Percentiles rank a stretch among this genome's conserved stretches.
Evolutionary conservation across 1,139 yeast genomes (phyloP).

Genomic region (Saccharomycopsis hybrid): DNA sequence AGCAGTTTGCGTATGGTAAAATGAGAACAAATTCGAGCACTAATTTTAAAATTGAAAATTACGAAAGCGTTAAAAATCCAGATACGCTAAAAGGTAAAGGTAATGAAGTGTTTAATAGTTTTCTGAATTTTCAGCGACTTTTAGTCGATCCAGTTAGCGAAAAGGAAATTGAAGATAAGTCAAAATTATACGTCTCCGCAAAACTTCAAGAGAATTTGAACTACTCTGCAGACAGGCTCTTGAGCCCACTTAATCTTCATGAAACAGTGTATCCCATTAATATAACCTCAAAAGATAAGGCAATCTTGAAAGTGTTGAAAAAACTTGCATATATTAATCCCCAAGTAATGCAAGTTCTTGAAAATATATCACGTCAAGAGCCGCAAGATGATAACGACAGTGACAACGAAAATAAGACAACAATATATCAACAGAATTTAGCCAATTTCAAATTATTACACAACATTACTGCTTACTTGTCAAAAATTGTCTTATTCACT

Average conservation of each 20-base stretch:
- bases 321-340: slow-evolving; percentile 16
- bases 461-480: slow-evolving; percentile 10
- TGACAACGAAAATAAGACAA: background rate
- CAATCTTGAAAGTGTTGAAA: slow-evolving; percentile 4
- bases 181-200: background rate
- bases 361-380: slow-evolving; percentile 2
- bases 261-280: slow-evolving; percentile 8
- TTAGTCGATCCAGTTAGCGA: slow-evolving; percentile 1
- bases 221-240: slow-evolving; percentile 1
- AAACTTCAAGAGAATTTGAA: background rate
- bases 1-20: slow-evolving; percentile 13
- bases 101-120: slow-evolving; percentile 10
- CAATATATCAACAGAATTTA: slow-evolving; percentile 3
- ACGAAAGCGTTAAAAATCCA: background rate
- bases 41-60: slow-evolving; percentile 15
- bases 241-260: slow-evolving; percentile 1
- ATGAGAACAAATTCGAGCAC: slow-evolving; percentile 18
- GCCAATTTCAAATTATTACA: slow-evolving; percentile 4
- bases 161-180: background rate
- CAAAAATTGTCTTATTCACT: slow-evolving; percentile 12
- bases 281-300: slow-evolving; percentile 12
- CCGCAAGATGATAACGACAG: background rate
- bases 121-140: slow-evolving; percentile 13
- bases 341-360: slow-evolving; percentile 1
- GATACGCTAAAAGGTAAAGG: slow-evolving; percentile 6